phyloP scores from a whole-genome alignment of 2,329 filamentous ascomycete species.

The Stachybotrys elegans region DNA sequence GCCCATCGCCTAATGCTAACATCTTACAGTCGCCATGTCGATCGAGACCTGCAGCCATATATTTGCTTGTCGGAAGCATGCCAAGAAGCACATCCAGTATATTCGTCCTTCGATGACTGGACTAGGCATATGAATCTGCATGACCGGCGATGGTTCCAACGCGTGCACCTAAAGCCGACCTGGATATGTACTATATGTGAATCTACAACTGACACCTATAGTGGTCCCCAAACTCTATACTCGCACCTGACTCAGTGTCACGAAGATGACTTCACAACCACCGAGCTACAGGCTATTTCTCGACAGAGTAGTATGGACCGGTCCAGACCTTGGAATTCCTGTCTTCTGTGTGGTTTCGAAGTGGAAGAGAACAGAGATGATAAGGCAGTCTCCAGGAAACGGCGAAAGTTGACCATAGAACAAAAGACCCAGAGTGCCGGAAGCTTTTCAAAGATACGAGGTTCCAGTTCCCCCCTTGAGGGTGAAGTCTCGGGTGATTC shows the following conservation, averaged over 20 bases:
- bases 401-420: background rate
- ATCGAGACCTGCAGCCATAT: conserved; percentile 10
- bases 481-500: background rate
- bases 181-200: conserved; percentile 4
- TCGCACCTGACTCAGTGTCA: background rate
- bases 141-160: conserved; percentile 4
- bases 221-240: background rate
- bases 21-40: conserved; percentile 4
- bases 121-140: conserved; percentile 5
- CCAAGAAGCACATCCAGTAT: background rate
- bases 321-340: conserved; percentile 6
- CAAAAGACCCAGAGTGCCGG: background rate
- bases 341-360: conserved; percentile 6
- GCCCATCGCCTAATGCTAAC: background rate
- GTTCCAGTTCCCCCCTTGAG: background rate
- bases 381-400: background rate
- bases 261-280: background rate
- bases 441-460: background rate
- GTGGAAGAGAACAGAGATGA: background rate
- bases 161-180: background rate
- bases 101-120: conserved; percentile 5
- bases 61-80: conserved; percentile 7
- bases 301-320: conserved; percentile 6
- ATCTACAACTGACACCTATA: background rate
- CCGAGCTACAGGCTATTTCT: conserved; percentile 5